Base-by-base conservation (phyloP, 441 rosid species). In the Isatis lusitanica region DNA sequence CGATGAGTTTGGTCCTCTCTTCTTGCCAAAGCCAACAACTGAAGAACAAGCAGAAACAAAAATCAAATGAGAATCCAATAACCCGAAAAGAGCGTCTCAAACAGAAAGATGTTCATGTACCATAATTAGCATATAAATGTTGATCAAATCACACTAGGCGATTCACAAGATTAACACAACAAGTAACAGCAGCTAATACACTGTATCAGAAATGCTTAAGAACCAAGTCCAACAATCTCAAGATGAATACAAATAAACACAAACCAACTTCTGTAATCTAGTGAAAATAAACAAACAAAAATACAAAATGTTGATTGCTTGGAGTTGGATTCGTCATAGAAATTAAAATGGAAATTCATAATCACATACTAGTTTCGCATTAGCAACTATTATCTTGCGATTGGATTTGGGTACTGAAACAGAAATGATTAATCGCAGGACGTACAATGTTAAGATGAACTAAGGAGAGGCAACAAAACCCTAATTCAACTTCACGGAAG, bases 1-100 rank as follows among this genome's bases (percentile, higher is more conserved):
- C 7, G 89, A 85, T 17, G 86, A 83, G 80, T 85, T 85, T 1
- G 88, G 88, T 48, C 88, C 86, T 52, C 85, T 83, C 85, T 85
- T 85, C 82, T 85, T 85, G 52, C 86, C 89, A 62, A 85, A 85
- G 43, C 89, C 89, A 56, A 83, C 89, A 66, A 85, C 89, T 83
- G 85, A 73, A 24, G 4, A 68, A 68, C 71, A 44, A 44, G 28
- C 70, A 58, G n/a, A 42, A 56, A 57, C 65, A 42, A 12, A 21
- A 21, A 28, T 0, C 7, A n/a, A 56, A 69, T 57, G 1, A 57
- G 26, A 28, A 42, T 2, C 15, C 30, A 66, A 12, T 26, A 26
- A 26, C 28, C 2, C 28, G 28, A 26, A 26, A 26, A 26, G 2
- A 26, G 28, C 28, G 28, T 26, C 28, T 21, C 24, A 21, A 21